phyloP scores from a whole-genome alignment of 2,329 filamentous ascomycete species.

The Neocucurbitaria cava region DNA sequence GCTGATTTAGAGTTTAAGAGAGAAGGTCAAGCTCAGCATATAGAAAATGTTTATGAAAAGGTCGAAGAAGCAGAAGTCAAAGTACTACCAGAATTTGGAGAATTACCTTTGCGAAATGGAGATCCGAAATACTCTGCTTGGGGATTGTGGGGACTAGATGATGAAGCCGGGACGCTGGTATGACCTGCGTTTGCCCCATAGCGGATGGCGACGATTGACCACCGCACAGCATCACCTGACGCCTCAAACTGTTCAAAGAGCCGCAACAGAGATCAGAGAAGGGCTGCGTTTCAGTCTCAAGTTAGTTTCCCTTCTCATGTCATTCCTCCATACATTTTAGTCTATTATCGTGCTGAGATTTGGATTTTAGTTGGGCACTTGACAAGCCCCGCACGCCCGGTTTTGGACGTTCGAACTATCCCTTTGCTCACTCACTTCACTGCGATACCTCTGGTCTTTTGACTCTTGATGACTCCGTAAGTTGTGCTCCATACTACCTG shows the following conservation, averaged over 20 bases:
- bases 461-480: background rate
- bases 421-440: background rate
- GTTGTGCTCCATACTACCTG: background rate
- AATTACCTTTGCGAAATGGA: background rate
- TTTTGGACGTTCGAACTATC: background rate
- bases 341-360: too few relatives aligned
- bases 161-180: conserved; percentile 3
- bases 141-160: conserved; percentile 6
- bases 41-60: too few relatives aligned
- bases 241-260: background rate
- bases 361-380: background rate
- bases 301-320: background rate
- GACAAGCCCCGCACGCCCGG: background rate
- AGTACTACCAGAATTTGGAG: background rate
- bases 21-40: too few relatives aligned
- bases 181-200: background rate
- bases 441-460: conserved; percentile 15
- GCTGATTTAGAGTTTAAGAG: too few relatives aligned
- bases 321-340: background rate
- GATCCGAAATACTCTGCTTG: conserved; percentile 6
- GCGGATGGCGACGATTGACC: background rate
- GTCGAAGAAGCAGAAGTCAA: too few relatives aligned
- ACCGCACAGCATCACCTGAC: background rate
- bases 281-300: background rate
- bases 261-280: background rate